Evolutionary conservation across 176 grass and related monocot species (phyloP).

Genomic region (sorghum (Sorghum bicolor)): DNA sequence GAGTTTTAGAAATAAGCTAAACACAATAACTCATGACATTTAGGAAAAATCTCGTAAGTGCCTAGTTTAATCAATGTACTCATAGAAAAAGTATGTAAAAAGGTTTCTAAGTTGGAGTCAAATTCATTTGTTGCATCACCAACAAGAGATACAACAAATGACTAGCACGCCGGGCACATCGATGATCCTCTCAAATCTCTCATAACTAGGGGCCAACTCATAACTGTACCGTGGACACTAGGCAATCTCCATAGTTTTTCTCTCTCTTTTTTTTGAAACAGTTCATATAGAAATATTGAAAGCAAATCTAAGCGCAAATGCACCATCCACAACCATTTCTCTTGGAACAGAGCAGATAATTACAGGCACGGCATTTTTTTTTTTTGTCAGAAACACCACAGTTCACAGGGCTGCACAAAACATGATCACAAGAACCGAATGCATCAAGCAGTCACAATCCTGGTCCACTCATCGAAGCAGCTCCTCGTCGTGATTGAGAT

Average conservation of each 20-base stretch:
- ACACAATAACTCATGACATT: neutral
- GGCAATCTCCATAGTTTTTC: no score
- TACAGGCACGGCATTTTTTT: neutral
- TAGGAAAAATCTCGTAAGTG: neutral
- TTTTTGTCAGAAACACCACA: neutral
- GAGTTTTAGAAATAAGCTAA: neutral
- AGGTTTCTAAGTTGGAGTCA: neutral
- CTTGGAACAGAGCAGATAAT: neutral
- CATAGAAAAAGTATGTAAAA: neutral
- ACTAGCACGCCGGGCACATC: neutral
- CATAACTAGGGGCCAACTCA: no score
- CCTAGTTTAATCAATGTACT: neutral
- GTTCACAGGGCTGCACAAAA: neutral
- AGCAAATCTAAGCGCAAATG: neutral
- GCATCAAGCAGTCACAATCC: neutral
- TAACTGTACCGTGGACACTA: no score
- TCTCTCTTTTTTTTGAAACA: no score
- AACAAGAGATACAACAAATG: neutral
- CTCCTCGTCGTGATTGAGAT: neutral
- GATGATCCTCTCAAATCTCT: neutral
- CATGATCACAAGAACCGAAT: neutral
- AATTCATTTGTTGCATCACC: neutral
- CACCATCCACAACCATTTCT: neutral
- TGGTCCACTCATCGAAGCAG: neutral
- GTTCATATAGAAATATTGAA: neutral